Percentiles rank a stretch among this genome's conserved stretches.
phyloP scores from a whole-genome alignment of 495 filamentous ascomycete genomes.

The Platismatia glauca region DNA sequence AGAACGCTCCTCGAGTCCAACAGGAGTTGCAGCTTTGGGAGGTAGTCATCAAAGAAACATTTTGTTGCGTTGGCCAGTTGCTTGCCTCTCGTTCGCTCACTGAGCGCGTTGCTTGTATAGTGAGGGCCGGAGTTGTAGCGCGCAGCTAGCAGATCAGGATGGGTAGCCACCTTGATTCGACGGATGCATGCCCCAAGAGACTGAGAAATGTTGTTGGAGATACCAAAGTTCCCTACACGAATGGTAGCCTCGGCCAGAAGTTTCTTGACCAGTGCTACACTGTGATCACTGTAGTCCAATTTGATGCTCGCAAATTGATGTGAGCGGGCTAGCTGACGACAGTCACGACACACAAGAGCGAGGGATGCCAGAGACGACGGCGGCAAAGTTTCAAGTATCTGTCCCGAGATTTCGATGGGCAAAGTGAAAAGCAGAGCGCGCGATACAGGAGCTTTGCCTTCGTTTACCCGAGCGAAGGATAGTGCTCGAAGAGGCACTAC shows the following conservation, averaged over 20 bases:
- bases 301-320: conserved; percentile 11
- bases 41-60: neutral
- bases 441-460: neutral
- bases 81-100: neutral
- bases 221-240: neutral
- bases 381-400: neutral
- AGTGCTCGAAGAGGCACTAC: neutral
- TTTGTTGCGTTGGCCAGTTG: neutral
- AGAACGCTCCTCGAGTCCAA: neutral
- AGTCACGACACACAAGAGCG: conserved; percentile 12
- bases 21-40: neutral
- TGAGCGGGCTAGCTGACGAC: conserved; percentile 12
- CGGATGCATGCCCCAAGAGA: conserved; percentile 4
- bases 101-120: too few relatives aligned
- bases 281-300: conserved; percentile 11
- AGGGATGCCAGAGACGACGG: conserved; percentile 6
- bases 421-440: neutral
- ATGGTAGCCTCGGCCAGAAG: neutral
- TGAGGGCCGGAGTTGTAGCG: neutral
- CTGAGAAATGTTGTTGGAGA: neutral
- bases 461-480: neutral
- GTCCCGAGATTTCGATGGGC: neutral
- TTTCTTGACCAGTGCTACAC: neutral
- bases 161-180: conserved; percentile 4
- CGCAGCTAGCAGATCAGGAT: neutral